Conservation (phyloP, 1,139 yeast genomes). For the Hyphopichia buzzinii region DNA sequence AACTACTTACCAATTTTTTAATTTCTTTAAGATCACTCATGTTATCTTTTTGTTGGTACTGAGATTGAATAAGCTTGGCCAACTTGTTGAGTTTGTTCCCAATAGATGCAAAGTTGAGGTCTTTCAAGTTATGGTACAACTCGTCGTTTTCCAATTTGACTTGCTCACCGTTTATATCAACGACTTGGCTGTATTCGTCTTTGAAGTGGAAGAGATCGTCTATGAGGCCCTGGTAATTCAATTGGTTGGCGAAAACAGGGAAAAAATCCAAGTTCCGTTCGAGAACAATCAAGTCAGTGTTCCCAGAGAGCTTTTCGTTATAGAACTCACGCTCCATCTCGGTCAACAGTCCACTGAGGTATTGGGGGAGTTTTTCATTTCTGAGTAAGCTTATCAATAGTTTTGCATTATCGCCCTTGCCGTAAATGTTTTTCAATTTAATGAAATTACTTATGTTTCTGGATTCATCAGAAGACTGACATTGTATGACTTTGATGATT, state of each 20-base stretch:
- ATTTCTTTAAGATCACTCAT: slow-evolving; percentile 55
- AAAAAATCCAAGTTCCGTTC: slow-evolving; percentile 76
- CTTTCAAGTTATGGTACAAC: slow-evolving; percentile 48
- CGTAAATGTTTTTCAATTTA: slow-evolving; percentile 37
- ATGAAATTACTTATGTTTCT: slow-evolving; percentile 15
- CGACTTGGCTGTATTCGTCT: slow-evolving; percentile 44
- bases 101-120: slow-evolving; percentile 75
- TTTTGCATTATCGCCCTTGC: slow-evolving; percentile 40
- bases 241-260: slow-evolving; percentile 70
- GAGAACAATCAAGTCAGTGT: slow-evolving; percentile 64
- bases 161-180: slow-evolving; percentile 17
- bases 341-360: slow-evolving; percentile 27
- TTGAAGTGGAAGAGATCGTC: slow-evolving; percentile 66
- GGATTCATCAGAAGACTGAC: slow-evolving; percentile 10
- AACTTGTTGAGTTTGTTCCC: slow-evolving; percentile 69
- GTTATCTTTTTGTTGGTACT: slow-evolving; percentile 61
- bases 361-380: slow-evolving; percentile 27
- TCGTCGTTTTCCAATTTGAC: slow-evolving; percentile 25
- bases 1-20: slow-evolving; percentile 65
- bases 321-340: slow-evolving; percentile 39
- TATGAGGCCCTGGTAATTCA: slow-evolving; percentile 79
- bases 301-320: slow-evolving; percentile 33
- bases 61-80: slow-evolving; percentile 70
- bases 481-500: slow-evolving; percentile 22
- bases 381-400: slow-evolving; percentile 27